phyloP scores from a whole-genome alignment of 2,329 filamentous ascomycete genomes.

The Xenoacremonium recifei region DNA sequence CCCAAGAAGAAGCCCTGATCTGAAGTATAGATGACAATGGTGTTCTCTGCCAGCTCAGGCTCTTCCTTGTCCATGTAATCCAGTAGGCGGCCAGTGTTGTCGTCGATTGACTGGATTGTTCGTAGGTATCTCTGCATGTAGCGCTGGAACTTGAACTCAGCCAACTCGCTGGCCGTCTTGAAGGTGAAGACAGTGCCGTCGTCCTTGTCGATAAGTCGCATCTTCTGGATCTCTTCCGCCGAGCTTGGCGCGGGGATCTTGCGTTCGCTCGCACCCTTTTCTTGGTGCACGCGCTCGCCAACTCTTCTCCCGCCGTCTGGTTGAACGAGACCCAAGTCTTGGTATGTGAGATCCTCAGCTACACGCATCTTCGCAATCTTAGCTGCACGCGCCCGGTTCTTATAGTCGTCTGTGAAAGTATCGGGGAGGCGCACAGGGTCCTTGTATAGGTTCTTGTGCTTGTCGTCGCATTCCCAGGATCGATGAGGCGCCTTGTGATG shows the following conservation, averaged over 20 bases:
- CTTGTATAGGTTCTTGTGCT: slow-evolving; percentile 47
- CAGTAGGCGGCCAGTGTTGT: slow-evolving; percentile 49
- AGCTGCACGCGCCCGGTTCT: slow-evolving; percentile 49
- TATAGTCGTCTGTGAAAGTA: slow-evolving; percentile 54
- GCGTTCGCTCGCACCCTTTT: slow-evolving; percentile 23
- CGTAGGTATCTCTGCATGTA: slow-evolving; percentile 57
- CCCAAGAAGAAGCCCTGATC: slow-evolving; percentile 57
- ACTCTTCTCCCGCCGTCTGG: slow-evolving; percentile 45
- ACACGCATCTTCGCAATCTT: slow-evolving; percentile 51
- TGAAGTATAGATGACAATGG: slow-evolving; percentile 52
- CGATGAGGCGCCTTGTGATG: slow-evolving; percentile 56
- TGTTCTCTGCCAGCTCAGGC: slow-evolving; percentile 42
- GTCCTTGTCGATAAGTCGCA: slow-evolving; percentile 43
- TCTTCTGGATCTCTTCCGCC: slow-evolving; percentile 11
- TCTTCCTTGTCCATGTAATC: slow-evolving; percentile 39
- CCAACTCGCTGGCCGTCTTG: slow-evolving; percentile 37
- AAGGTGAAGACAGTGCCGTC: slow-evolving; percentile 47
- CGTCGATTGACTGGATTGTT: slow-evolving; percentile 51
- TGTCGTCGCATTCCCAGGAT: slow-evolving; percentile 49
- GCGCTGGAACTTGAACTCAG: slow-evolving; percentile 54
- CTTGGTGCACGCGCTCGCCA: slow-evolving; percentile 32
- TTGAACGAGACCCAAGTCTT: slow-evolving; percentile 50
- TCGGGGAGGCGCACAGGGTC: slow-evolving; percentile 47
- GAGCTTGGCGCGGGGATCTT: slow-evolving; percentile 22
- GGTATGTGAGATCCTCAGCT: slow-evolving; percentile 50